phyloP scores from a whole-genome alignment of 176 grass and related monocot genomes.

The Hsuehochloa calcarea region DNA sequence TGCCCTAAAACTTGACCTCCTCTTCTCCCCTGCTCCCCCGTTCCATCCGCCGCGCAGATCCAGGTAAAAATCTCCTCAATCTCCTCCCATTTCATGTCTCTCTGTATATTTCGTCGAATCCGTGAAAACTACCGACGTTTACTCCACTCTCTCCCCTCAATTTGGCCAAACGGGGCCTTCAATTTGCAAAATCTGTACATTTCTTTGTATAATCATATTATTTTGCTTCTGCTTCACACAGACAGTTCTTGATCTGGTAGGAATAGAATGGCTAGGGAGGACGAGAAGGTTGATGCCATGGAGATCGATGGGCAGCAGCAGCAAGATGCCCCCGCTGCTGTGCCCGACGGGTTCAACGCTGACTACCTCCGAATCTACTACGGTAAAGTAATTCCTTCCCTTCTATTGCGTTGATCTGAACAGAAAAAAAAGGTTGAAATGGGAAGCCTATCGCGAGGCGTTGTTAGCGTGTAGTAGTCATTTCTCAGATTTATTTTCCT shows the following conservation, averaged over 20 bases:
- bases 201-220: background rate
- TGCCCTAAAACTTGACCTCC: too few relatives aligned
- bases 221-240: background rate
- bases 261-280: slow-evolving; percentile 43
- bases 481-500: background rate
- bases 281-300: slow-evolving; percentile 37
- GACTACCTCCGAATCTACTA: slow-evolving; percentile 87
- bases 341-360: slow-evolving; percentile 45
- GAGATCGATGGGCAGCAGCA: slow-evolving; percentile 50
- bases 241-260: background rate
- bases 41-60: background rate
- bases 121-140: background rate
- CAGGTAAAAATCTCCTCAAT: background rate
- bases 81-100: background rate
- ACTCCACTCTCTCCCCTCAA: background rate
- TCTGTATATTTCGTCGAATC: background rate
- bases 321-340: background rate
- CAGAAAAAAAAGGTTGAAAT: background rate
- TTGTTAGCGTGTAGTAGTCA: background rate
- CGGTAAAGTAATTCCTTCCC: slow-evolving; percentile 44
- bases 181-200: background rate
- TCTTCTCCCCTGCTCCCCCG: too few relatives aligned
- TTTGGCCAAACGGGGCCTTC: background rate
- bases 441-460: background rate
- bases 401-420: background rate